A percentile compares a stretch with the other conserved stretches of the same genome.
Conservation (phyloP, 495 filamentous ascomycete genomes). For the Penicillium psychrofluorescens region DNA sequence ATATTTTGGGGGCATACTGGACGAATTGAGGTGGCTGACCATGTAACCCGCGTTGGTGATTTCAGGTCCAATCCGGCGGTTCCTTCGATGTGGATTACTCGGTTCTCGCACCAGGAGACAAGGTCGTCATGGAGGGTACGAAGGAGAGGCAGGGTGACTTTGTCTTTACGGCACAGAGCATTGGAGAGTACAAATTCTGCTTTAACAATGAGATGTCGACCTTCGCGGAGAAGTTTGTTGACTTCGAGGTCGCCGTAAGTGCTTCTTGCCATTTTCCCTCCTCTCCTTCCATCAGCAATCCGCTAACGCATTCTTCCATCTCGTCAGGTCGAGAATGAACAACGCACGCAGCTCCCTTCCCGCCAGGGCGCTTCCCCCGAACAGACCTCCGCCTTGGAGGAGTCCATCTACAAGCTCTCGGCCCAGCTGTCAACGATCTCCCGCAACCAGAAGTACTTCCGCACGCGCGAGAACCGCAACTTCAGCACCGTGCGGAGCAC, state of each 20-base stretch:
- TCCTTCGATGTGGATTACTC: slow-evolving; percentile 94
- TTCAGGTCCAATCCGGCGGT: slow-evolving; percentile 88
- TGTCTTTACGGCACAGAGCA: slow-evolving; percentile 88
- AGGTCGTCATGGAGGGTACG: slow-evolving; percentile 74
- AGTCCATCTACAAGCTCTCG: slow-evolving; percentile 93
- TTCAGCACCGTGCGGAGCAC: slow-evolving; percentile 97
- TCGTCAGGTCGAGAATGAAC: slow-evolving; percentile 85
- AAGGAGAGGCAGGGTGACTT: slow-evolving; percentile 98
- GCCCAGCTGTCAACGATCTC: slow-evolving; percentile 92
- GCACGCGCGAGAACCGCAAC: slow-evolving; percentile 96
- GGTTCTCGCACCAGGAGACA: slow-evolving; percentile 76
- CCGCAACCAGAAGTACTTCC: slow-evolving; percentile 98
- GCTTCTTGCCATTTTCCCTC: too few species aligned
- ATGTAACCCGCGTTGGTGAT: too few species aligned
- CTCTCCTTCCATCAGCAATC: too few species aligned
- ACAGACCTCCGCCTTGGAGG: slow-evolving; percentile 84
- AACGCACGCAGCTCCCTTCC: slow-evolving; percentile 70
- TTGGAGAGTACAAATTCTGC: slow-evolving; percentile 96
- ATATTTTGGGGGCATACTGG: too few species aligned
- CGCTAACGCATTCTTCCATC: slow-evolving; percentile 2
- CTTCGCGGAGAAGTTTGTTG: slow-evolving; percentile 94
- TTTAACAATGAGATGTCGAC: slow-evolving; percentile 99
- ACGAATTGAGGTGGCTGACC: too few species aligned
- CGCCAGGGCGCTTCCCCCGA: slow-evolving; percentile 89
- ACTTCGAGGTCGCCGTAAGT: slow-evolving; percentile 94